Percentiles rank a stretch among this genome's conserved stretches.
These are phyloP conservation scores for Chamaenerion angustifolium DNA, from an alignment of 345 rosid genomes.

Conservation along the genomic window DNA sequence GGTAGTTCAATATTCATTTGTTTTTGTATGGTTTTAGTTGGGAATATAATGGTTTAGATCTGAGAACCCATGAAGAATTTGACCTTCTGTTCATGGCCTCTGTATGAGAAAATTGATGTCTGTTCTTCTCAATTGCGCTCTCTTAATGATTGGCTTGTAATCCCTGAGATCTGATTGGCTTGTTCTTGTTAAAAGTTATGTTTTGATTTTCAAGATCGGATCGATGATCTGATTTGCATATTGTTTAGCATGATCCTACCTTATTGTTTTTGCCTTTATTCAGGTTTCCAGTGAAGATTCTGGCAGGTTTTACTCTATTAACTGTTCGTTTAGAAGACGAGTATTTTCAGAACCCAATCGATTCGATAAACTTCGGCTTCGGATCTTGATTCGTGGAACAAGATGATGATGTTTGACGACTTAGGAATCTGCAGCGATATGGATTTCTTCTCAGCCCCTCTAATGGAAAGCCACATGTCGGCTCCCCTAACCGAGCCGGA, in stretches of 20 bases:
- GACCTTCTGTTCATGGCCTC: background rate
- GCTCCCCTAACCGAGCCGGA: constrained; percentile 42
- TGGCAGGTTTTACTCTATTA: background rate
- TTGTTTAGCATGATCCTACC: too few species aligned
- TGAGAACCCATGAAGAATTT: background rate
- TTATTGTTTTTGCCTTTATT: too few species aligned
- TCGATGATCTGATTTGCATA: too few species aligned
- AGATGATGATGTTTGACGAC: constrained; percentile 53
- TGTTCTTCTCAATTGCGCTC: too few species aligned
- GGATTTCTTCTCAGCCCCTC: constrained; percentile 46
- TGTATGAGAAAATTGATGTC: background rate
- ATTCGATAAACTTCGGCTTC: background rate
- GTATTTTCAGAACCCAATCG: too few species aligned
- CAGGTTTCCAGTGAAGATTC: background rate
- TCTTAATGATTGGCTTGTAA: too few species aligned
- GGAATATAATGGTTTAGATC: constrained; percentile 1
- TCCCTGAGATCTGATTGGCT: too few species aligned
- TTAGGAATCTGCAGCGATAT: constrained; percentile 68
- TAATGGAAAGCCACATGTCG: constrained; percentile 24
- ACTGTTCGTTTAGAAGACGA: too few species aligned
- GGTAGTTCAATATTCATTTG: background rate
- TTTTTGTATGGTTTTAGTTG: background rate
- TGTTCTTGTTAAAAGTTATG: too few species aligned
- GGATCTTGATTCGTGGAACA: background rate
- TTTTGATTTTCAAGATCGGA: too few species aligned